Conservation (phyloP, 2,329 filamentous ascomycete genomes). For the Fusarium burgessii region DNA sequence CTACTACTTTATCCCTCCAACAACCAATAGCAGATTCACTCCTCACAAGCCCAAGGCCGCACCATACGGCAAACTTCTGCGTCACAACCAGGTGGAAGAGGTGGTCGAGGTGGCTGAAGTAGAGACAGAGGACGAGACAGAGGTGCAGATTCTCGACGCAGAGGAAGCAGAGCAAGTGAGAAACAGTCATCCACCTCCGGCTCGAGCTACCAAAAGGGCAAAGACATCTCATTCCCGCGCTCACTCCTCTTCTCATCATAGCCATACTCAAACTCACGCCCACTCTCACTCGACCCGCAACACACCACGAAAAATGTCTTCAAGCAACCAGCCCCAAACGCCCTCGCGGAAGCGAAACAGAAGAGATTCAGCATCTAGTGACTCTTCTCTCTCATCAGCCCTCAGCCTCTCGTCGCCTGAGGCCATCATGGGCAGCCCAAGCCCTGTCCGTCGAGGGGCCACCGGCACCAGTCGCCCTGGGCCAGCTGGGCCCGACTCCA, state of each 20-base stretch:
- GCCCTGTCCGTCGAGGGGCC: slow-evolving; percentile 47
- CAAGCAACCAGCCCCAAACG: slow-evolving; percentile 48
- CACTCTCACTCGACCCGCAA: slow-evolving; percentile 41
- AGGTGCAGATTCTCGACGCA: slow-evolving; percentile 19
- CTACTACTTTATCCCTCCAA: slow-evolving; percentile 66
- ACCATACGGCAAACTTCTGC: slow-evolving; percentile 61
- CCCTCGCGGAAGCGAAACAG: slow-evolving; percentile 53
- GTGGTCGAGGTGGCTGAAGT: slow-evolving; percentile 28
- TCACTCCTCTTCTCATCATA: slow-evolving; percentile 33
- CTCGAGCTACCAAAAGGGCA: slow-evolving; percentile 53
- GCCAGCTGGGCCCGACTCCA: slow-evolving; percentile 46
- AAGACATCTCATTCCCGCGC: slow-evolving; percentile 49
- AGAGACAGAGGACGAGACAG: slow-evolving; percentile 11
- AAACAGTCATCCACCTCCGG: slow-evolving; percentile 15
- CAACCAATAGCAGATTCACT: slow-evolving; percentile 57
- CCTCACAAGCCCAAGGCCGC: slow-evolving; percentile 61
- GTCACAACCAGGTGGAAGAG: slow-evolving; percentile 50
- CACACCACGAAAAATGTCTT: slow-evolving; percentile 45
- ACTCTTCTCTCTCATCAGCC: slow-evolving; percentile 58
- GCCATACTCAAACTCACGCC: slow-evolving; percentile 23
- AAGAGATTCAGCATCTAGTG: slow-evolving; percentile 55
- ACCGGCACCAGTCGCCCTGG: slow-evolving; percentile 40
- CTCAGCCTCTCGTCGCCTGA: slow-evolving; percentile 57
- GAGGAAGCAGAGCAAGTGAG: slow-evolving; percentile 23
- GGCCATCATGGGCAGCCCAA: slow-evolving; percentile 46